Conservation (phyloP, 1,284 basidiomycete species). For the Vanrija humicola region DNA sequence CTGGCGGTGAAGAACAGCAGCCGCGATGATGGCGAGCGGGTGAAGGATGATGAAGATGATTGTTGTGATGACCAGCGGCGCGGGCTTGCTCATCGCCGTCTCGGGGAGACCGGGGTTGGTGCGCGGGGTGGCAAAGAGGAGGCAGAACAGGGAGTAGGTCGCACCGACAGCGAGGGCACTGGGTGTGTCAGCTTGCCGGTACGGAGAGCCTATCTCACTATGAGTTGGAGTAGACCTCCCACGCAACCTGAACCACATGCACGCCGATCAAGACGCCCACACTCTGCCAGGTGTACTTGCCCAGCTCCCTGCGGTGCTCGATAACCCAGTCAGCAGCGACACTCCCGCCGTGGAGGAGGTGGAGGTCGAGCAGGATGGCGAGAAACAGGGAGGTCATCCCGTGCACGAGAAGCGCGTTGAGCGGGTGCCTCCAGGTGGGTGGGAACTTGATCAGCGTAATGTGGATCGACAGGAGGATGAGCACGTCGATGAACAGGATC, state of each 20-base stretch:
- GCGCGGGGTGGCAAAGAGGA: constrained; percentile 42
- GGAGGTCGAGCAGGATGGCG: constrained; percentile 50
- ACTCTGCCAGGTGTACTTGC: constrained; percentile 40
- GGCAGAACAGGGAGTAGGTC: constrained; percentile 41
- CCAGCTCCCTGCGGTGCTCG: constrained; percentile 28
- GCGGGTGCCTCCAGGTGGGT: constrained; percentile 44
- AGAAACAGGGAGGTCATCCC: constrained; percentile 53
- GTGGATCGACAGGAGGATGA: constrained; percentile 44
- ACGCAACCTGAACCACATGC: constrained; percentile 38
- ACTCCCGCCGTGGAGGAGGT: constrained; percentile 53
- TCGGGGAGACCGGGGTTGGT: constrained; percentile 34
- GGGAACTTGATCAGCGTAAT: constrained; percentile 41
- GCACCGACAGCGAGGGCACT: constrained; percentile 38
- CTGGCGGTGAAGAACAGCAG: constrained; percentile 36
- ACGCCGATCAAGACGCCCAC: constrained; percentile 30
- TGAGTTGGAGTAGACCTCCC: constrained; percentile 31
- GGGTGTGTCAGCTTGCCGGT: not conserved
- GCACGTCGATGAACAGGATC: constrained; percentile 41
- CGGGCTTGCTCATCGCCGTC: constrained; percentile 40
- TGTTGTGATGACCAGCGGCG: constrained; percentile 37
- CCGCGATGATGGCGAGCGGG: constrained; percentile 40
- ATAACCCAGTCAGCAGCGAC: constrained; percentile 51
- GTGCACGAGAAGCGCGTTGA: constrained; percentile 54
- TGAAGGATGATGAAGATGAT: constrained; percentile 47
- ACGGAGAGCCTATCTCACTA: constrained; percentile 22